Conservation (phyloP, 2,329 filamentous ascomycete genomes). For the Diaporthe amygdali region DNA sequence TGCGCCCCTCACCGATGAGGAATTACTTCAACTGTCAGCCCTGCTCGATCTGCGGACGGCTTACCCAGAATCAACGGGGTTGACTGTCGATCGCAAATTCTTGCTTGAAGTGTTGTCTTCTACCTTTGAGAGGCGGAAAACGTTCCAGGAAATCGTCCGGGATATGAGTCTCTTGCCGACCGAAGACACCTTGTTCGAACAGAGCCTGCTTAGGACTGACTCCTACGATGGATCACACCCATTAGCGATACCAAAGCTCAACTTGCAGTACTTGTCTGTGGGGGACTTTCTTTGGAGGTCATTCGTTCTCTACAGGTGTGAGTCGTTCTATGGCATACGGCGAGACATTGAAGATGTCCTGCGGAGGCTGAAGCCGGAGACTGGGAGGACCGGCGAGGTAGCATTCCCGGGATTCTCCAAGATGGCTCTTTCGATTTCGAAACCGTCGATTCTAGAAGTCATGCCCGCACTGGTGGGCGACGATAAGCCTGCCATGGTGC, state of each 20-base stretch:
- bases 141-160: conserved; percentile 80
- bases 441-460: conserved; percentile 86
- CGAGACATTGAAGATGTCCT: conserved; percentile 87
- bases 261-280: conserved; percentile 92
- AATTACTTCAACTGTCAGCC: conserved; percentile 71
- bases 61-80: conserved; percentile 76
- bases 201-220: conserved; percentile 79
- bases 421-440: conserved; percentile 88
- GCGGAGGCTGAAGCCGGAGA: conserved; percentile 76
- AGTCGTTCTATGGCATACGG: conserved; percentile 91
- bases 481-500: conserved; percentile 80
- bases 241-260: conserved; percentile 90
- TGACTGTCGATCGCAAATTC: conserved; percentile 68
- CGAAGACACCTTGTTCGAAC: conserved; percentile 81
- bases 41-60: conserved; percentile 78
- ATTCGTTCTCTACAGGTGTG: conserved; percentile 84
- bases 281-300: conserved; percentile 98
- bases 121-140: conserved; percentile 76
- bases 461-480: conserved; percentile 84
- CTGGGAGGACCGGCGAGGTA: conserved; percentile 67
- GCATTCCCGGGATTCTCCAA: conserved; percentile 84
- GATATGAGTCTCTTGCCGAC: conserved; percentile 82
- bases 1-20: conserved; percentile 72
- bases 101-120: conserved; percentile 75
- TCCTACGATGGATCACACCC: conserved; percentile 86